These are phyloP conservation scores for Cytospora leucostoma DNA, from an alignment of 2,329 filamentous ascomycete species.

Conservation along the genomic window DNA sequence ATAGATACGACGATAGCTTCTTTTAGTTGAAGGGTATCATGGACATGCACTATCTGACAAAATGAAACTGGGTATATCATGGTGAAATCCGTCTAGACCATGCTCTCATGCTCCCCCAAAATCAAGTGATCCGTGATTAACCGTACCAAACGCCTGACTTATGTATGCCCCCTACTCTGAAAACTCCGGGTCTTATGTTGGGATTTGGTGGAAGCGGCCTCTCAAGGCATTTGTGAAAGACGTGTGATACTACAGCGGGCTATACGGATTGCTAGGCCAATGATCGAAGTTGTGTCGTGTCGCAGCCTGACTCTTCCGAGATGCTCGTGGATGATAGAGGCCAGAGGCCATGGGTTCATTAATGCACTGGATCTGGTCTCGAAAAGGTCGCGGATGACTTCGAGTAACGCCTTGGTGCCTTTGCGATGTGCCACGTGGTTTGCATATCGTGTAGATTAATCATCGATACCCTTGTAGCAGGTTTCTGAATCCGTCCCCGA, in stretches of 20 bases:
- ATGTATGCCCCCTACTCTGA: background rate
- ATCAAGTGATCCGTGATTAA: conserved; percentile 1
- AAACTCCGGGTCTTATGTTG: background rate
- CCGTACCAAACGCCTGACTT: conserved; percentile 9
- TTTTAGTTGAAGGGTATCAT: background rate
- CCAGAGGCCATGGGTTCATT: background rate
- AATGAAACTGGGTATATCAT: conserved; percentile 17
- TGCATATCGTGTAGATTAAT: background rate
- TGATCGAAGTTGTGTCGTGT: background rate
- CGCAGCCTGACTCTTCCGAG: background rate
- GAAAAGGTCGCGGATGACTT: background rate
- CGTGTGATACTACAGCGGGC: no score
- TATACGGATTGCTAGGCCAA: no score
- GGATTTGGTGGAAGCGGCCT: background rate
- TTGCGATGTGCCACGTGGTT: background rate
- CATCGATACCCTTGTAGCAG: conserved; percentile 9
- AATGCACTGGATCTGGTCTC: conserved; percentile 1
- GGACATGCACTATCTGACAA: conserved; percentile 7
- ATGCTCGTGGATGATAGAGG: background rate
- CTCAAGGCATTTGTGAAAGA: background rate
- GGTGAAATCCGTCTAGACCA: background rate
- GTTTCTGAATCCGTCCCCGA: conserved; percentile 3
- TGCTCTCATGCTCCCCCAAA: conserved; percentile 13
- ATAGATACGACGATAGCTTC: no score
- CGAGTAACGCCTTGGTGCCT: background rate